phyloP scores from a whole-genome alignment of 78 protist species.

The Pigoraptor vietnamica region DNA sequence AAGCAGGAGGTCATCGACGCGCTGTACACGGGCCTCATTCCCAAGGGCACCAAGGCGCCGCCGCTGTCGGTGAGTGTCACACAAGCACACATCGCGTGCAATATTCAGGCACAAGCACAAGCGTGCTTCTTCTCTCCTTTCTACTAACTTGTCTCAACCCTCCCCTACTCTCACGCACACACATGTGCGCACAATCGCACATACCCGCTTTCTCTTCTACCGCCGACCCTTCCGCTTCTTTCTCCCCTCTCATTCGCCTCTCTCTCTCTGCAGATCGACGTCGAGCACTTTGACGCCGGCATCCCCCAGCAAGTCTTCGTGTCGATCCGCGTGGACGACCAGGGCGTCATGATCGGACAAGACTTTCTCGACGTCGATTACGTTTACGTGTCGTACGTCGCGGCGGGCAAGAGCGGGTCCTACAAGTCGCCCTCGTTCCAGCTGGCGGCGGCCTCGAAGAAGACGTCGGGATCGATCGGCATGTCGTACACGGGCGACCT shows the following conservation, averaged over 20 bases:
- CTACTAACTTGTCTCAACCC: too few relatives aligned
- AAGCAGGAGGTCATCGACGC: background rate
- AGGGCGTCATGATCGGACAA: background rate
- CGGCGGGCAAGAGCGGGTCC: background rate
- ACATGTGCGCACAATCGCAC: too few relatives aligned
- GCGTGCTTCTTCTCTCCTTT: too few relatives aligned
- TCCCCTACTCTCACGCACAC: background rate
- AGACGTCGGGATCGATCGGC: background rate
- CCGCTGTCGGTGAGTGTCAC: background rate
- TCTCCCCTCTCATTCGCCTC: background rate
- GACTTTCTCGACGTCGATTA: background rate
- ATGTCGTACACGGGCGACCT: background rate
- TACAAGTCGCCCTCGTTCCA: background rate
- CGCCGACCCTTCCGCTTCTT: too few relatives aligned
- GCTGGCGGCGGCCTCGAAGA: background rate
- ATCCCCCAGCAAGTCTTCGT: background rate
- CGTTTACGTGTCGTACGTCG: background rate
- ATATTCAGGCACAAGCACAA: too few relatives aligned
- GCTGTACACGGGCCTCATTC: background rate
- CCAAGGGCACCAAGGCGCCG: background rate
- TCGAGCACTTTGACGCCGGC: background rate
- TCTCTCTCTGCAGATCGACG: background rate
- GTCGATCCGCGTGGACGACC: background rate
- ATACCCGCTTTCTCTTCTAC: too few relatives aligned
- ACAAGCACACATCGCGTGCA: too few relatives aligned